Conservation (phyloP, 208 protist species). For the Trypanosoma melophagium region DNA sequence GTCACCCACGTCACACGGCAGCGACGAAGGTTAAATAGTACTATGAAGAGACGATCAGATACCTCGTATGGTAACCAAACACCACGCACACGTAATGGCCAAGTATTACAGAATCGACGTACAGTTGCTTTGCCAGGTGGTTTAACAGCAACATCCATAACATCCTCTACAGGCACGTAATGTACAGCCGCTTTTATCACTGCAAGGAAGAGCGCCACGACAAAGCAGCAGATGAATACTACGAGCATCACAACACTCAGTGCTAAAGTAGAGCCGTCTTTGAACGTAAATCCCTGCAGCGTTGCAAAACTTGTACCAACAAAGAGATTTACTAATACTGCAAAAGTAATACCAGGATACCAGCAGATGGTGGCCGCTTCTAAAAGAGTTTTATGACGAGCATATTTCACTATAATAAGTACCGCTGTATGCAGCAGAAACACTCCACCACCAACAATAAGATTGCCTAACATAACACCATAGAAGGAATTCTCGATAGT, state of each 20-base stretch:
- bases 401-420: background rate
- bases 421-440: constrained; percentile 1
- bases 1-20: constrained; percentile 3
- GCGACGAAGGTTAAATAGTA: constrained; percentile 3
- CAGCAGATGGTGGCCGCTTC: background rate
- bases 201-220: background rate
- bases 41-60: background rate
- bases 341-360: constrained; percentile 6
- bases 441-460: constrained; percentile 7
- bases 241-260: constrained; percentile 16
- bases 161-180: background rate
- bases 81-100: constrained; percentile 7
- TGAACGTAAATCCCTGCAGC: constrained; percentile 6
- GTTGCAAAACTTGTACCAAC: constrained; percentile 12
- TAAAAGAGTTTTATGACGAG: background rate
- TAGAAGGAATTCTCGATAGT: constrained; percentile 12
- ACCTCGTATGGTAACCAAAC: constrained; percentile 4
- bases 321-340: constrained; percentile 10
- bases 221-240: background rate
- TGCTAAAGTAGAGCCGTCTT: background rate
- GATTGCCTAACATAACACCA: constrained; percentile 17
- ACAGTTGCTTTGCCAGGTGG: background rate
- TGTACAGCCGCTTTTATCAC: background rate
- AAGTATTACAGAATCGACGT: background rate
- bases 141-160: too few relatives aligned